Evolutionary conservation across 148 eudicot genomes (phyloP).

Genomic region (Dianthus caryophyllus): DNA sequence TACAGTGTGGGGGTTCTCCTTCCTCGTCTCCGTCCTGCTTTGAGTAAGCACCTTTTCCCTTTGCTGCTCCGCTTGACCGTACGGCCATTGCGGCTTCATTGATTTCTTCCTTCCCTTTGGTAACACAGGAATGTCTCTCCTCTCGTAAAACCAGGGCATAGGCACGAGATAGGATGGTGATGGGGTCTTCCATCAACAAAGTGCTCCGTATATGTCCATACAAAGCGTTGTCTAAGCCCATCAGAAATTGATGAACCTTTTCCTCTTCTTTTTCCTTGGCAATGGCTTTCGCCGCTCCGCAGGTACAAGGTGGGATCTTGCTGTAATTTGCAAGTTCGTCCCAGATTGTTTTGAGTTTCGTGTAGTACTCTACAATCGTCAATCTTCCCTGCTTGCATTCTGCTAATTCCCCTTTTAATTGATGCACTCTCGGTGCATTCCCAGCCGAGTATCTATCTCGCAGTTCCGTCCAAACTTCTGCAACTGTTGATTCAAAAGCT

Average conservation of each 20-base stretch:
- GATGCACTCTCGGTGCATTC: neutral
- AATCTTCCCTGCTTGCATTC: neutral
- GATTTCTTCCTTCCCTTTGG: neutral
- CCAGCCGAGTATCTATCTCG: neutral
- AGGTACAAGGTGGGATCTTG: neutral
- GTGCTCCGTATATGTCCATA: neutral
- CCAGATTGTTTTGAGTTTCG: neutral
- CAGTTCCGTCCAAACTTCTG: neutral
- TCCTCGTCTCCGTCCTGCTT: neutral
- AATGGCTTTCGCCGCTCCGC: neutral
- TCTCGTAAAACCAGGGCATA: neutral
- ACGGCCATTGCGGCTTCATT: neutral
- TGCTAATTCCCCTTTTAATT: neutral
- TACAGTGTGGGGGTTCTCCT: neutral
- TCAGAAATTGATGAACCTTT: slow-evolving; percentile 1
- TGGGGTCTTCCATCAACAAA: too few species aligned
- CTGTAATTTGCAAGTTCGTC: too few species aligned
- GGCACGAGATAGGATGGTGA: neutral
- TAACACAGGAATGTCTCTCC: neutral
- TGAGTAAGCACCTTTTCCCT: neutral
- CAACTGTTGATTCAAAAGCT: neutral
- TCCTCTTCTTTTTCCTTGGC: neutral
- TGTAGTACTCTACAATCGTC: neutral
- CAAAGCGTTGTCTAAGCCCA: slow-evolving; percentile 1
- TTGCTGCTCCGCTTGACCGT: neutral